These are phyloP conservation scores for Spathaspora passalidarum DNA, from an alignment of 805 yeast species.

Conservation along the genomic window DNA sequence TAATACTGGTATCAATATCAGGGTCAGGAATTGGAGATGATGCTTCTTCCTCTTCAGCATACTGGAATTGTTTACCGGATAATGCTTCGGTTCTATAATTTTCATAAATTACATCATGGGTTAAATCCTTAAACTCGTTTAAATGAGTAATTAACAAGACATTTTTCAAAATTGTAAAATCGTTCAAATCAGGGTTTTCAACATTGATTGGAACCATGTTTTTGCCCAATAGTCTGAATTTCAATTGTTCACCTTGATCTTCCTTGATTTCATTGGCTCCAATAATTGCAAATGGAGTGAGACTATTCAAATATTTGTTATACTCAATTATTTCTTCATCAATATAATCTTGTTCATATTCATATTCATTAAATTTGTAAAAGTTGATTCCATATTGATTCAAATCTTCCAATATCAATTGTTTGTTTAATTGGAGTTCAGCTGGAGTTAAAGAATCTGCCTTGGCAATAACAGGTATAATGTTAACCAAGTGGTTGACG, in stretches of 20 bases:
- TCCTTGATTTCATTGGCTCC: constrained; percentile 65
- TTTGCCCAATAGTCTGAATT: constrained; percentile 51
- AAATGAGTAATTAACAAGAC: constrained; percentile 79
- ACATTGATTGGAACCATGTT: constrained; percentile 56
- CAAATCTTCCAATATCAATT: constrained; percentile 73
- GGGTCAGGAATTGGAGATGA: background rate
- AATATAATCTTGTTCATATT: constrained; percentile 45
- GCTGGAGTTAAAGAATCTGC: constrained; percentile 41
- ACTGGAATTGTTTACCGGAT: constrained; percentile 55
- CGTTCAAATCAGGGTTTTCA: constrained; percentile 73
- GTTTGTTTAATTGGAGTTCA: constrained; percentile 64
- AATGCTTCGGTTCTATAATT: constrained; percentile 85
- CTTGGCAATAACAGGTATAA: constrained; percentile 43
- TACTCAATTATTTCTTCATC: constrained; percentile 66
- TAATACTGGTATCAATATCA: constrained; percentile 1
- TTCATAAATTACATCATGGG: constrained; percentile 85
- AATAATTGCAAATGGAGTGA: constrained; percentile 66
- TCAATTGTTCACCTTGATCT: constrained; percentile 36
- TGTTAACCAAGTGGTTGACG: constrained; percentile 40
- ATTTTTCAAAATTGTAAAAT: constrained; percentile 76
- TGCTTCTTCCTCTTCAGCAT: constrained; percentile 11
- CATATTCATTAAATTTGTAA: constrained; percentile 66
- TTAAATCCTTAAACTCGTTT: constrained; percentile 82
- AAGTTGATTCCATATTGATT: constrained; percentile 66
- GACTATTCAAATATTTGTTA: constrained; percentile 59